A percentile compares a stretch with the other conserved stretches of the same genome.
Evolutionary conservation across 352 stramenopile genomes (phyloP).

Genomic region (Phytopythium mirpurense): DNA sequence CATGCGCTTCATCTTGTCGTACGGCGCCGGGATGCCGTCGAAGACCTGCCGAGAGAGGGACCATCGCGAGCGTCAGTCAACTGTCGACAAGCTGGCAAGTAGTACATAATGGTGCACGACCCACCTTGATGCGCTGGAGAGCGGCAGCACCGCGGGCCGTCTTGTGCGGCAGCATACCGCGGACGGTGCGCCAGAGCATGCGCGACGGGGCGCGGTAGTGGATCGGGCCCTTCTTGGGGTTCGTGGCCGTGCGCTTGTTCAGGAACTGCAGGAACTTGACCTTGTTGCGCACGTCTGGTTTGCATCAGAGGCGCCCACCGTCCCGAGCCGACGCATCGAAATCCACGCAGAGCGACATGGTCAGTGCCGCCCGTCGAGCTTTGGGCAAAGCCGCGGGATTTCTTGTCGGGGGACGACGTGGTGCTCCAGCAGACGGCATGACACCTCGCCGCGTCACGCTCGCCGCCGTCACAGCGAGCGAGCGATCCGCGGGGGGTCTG

Average conservation of each 20-base stretch:
- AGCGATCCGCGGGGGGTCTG: slow-evolving; percentile 54
- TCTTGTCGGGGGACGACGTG: slow-evolving; percentile 1
- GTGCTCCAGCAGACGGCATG: slow-evolving; percentile 62
- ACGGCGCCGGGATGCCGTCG: slow-evolving; percentile 97
- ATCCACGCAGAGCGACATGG: slow-evolving; percentile 2
- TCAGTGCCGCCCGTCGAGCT: slow-evolving; percentile 1
- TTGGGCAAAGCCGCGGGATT: slow-evolving; percentile 2
- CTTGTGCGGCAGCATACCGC: slow-evolving; percentile 99
- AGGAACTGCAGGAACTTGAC: slow-evolving; percentile 99
- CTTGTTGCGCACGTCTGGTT: slow-evolving; percentile 92
- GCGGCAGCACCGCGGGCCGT: slow-evolving; percentile 94
- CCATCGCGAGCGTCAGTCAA: no score
- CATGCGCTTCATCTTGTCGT: slow-evolving; percentile 99
- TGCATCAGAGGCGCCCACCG: slow-evolving; percentile 16
- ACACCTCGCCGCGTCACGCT: slow-evolving; percentile 40
- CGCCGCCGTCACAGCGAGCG: slow-evolving; percentile 5
- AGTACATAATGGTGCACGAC: background rate
- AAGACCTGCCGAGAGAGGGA: slow-evolving; percentile 74
- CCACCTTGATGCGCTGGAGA: slow-evolving; percentile 93
- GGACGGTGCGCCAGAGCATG: slow-evolving; percentile 92
- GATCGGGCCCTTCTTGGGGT: slow-evolving; percentile 96
- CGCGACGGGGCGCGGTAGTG: slow-evolving; percentile 96
- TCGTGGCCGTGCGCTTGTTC: slow-evolving; percentile 98
- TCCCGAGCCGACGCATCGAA: background rate
- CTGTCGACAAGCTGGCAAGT: no score